These are phyloP conservation scores for Hyphopichia buzzinii DNA, from an alignment of 1,139 yeast species.

Conservation along the genomic window DNA sequence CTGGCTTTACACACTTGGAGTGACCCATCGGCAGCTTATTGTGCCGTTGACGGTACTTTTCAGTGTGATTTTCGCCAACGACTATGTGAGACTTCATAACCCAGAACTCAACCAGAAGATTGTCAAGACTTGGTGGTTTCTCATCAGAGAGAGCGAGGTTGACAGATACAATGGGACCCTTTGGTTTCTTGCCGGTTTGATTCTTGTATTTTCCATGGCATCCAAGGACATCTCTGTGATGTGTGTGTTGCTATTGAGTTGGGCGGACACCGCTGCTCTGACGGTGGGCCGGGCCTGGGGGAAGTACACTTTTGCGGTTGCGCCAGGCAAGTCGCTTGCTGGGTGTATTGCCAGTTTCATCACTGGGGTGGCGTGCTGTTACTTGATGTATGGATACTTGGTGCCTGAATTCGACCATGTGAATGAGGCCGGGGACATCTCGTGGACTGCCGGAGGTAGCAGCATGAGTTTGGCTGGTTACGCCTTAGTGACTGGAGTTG, in stretches of 20 bases:
- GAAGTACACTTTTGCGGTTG: conserved; percentile 73
- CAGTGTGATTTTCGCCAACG: conserved; percentile 57
- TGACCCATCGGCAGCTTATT: conserved; percentile 54
- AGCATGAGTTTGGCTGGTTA: conserved; percentile 48
- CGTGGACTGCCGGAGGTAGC: conserved; percentile 67
- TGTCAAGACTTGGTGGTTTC: conserved; percentile 65
- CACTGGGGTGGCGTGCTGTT: conserved; percentile 67
- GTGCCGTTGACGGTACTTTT: conserved; percentile 57
- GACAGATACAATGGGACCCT: conserved; percentile 74
- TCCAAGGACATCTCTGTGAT: conserved; percentile 81
- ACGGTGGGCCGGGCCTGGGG: conserved; percentile 87
- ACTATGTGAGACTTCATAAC: conserved; percentile 62
- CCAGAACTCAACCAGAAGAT: conserved; percentile 62
- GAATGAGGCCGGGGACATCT: conserved; percentile 51
- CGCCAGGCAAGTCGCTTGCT: conserved; percentile 76
- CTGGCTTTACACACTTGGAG: conserved; percentile 65
- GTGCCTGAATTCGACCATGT: conserved; percentile 56
- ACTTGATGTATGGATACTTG: conserved; percentile 67
- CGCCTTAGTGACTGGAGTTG: conserved; percentile 67
- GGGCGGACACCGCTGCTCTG: conserved; percentile 98
- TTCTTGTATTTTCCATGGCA: conserved; percentile 63
- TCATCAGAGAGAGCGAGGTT: conserved; percentile 82
- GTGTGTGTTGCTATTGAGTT: conserved; percentile 76
- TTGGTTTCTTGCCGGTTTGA: conserved; percentile 79
- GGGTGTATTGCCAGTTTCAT: conserved; percentile 84